phyloP scores from a whole-genome alignment of 148 eudicot genomes.

The Oxyria digyna region DNA sequence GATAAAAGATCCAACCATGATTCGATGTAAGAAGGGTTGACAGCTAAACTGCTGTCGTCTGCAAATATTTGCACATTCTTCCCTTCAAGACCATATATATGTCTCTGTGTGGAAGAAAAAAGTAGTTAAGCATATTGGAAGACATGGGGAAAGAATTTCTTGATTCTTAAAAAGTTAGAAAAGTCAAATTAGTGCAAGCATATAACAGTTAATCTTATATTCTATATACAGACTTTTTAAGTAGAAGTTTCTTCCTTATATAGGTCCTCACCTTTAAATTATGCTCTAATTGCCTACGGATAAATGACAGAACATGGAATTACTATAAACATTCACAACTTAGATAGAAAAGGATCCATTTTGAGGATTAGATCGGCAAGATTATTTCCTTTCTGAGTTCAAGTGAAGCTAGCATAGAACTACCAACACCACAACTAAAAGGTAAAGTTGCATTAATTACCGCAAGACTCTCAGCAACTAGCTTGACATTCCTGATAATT shows the following conservation, averaged over 20 bases:
- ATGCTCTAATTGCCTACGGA: neutral
- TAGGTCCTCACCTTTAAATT: neutral
- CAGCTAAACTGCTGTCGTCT: slow-evolving; percentile 64
- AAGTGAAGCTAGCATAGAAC: neutral
- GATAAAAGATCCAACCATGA: slow-evolving; percentile 79
- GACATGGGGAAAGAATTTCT: neutral
- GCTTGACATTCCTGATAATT: slow-evolving; percentile 48
- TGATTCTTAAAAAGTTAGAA: neutral
- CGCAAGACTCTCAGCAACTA: slow-evolving; percentile 97
- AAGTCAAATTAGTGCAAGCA: neutral
- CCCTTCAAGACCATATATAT: slow-evolving; percentile 70
- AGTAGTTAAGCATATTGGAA: neutral
- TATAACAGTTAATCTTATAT: neutral
- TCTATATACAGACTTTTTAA: neutral
- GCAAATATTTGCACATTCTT: slow-evolving; percentile 76
- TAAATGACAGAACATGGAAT: neutral
- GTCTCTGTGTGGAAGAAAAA: slow-evolving; percentile 43
- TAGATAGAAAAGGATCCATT: too few species aligned
- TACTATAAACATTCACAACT: slow-evolving; percentile 1
- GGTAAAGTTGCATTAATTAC: slow-evolving; percentile 23
- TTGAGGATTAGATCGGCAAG: neutral
- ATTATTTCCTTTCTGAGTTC: neutral
- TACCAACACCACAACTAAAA: neutral
- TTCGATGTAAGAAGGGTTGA: slow-evolving; percentile 64
- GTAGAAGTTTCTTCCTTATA: neutral